Evolutionary conservation across 441 rosid species (phyloP).

Genomic region (Geranium incanum): DNA sequence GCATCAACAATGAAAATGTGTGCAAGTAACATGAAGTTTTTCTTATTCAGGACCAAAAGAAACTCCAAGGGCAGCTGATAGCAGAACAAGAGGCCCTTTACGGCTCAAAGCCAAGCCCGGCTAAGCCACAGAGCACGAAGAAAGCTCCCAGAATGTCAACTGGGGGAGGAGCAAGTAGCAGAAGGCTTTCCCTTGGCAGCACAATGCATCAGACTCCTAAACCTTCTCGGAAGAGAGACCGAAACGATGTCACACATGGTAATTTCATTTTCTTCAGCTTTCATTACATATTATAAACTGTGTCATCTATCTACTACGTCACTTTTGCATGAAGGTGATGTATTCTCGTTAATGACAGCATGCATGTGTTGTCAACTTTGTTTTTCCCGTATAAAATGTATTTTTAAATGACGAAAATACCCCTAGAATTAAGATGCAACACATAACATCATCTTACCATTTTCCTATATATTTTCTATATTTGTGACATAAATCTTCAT

Average conservation of each 20-base stretch:
- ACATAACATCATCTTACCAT: no score
- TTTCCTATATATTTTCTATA: no score
- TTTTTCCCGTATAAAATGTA: no score
- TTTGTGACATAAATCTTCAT: neutral
- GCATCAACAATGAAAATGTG: conserved; percentile 36
- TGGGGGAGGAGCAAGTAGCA: conserved; percentile 52
- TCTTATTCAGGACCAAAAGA: conserved; percentile 57
- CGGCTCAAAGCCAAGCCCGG: conserved; percentile 79
- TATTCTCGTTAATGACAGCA: no score
- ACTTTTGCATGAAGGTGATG: no score
- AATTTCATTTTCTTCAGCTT: neutral
- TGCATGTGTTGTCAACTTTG: no score
- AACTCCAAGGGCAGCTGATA: conserved; percentile 75
- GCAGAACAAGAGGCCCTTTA: conserved; percentile 84
- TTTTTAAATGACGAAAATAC: no score
- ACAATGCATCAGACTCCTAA: conserved; percentile 28
- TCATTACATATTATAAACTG: neutral
- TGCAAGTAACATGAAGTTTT: conserved; percentile 12
- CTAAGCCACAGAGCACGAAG: conserved; percentile 48
- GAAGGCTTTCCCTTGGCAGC: conserved; percentile 55
- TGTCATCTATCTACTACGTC: neutral
- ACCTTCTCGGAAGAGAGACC: conserved; percentile 22
- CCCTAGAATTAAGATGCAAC: no score
- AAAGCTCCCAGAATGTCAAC: conserved; percentile 57
- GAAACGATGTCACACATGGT: conserved; percentile 31